These are phyloP conservation scores for Penicillium psychrofluorescens DNA, from an alignment of 495 filamentous ascomycete species.

Conservation along the genomic window DNA sequence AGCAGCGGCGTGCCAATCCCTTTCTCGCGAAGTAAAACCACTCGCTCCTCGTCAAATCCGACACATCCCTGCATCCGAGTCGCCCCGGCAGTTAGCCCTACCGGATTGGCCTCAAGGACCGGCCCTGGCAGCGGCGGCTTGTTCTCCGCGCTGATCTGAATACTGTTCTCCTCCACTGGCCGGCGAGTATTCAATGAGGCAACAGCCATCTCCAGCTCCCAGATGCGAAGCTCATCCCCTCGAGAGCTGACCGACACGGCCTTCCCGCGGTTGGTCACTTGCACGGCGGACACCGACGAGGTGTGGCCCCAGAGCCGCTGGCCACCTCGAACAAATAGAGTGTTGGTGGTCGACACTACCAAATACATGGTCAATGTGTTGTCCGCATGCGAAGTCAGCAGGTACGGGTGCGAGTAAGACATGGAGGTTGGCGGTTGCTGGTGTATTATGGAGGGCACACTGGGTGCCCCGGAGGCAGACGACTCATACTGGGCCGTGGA, in stretches of 20 bases:
- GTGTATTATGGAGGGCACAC: constrained; percentile 29
- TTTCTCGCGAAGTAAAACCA: constrained; percentile 75
- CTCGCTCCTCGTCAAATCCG: constrained; percentile 90
- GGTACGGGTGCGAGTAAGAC: constrained; percentile 86
- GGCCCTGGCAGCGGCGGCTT: constrained; percentile 1
- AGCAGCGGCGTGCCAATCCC: constrained; percentile 60
- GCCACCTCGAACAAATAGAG: constrained; percentile 64
- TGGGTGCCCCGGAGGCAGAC: not conserved
- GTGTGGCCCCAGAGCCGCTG: constrained; percentile 90
- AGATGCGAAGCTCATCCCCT: constrained; percentile 84
- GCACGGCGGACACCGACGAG: constrained; percentile 76
- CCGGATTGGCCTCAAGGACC: no score
- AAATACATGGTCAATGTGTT: constrained; percentile 88
- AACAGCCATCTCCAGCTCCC: constrained; percentile 81
- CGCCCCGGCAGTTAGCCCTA: no score
- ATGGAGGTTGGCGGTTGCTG: constrained; percentile 58
- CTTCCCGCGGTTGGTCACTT: constrained; percentile 81
- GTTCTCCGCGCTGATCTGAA: constrained; percentile 42
- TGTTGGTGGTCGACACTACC: constrained; percentile 62
- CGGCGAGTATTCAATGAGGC: constrained; percentile 34
- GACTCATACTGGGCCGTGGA: constrained; percentile 1
- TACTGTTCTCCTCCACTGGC: constrained; percentile 42
- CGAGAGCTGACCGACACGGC: constrained; percentile 78
- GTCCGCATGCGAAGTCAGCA: constrained; percentile 80
- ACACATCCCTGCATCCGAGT: constrained; percentile 53